Conservation (phyloP, 2,329 filamentous ascomycete species). For the Ilyonectria mors-panacis region DNA sequence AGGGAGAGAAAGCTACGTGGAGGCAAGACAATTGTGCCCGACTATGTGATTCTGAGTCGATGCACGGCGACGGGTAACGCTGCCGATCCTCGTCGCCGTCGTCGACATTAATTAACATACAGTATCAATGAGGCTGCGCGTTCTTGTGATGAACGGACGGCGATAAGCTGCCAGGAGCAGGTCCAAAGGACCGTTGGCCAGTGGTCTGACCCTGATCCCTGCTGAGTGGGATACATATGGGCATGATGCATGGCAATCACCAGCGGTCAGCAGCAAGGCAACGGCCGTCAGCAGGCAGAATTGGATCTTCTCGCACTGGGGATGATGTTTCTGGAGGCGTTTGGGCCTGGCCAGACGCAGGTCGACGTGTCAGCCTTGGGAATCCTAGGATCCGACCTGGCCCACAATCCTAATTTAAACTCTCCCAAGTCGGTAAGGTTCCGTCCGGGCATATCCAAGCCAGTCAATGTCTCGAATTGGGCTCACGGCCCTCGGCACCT, state of each 20-base stretch:
- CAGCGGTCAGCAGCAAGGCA: slow-evolving; percentile 11
- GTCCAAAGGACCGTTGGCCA: not conserved
- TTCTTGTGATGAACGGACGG: not conserved
- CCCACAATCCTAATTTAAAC: slow-evolving; percentile 32
- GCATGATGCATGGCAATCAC: not conserved
- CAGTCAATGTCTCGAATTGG: slow-evolving; percentile 21
- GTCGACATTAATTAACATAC: slow-evolving; percentile 15
- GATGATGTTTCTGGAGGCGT: not conserved
- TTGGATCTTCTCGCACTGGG: not conserved
- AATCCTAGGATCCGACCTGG: slow-evolving; percentile 10
- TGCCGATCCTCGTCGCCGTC: slow-evolving; percentile 31
- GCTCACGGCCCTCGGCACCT: slow-evolving; percentile 4
- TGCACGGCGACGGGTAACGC: slow-evolving; percentile 43
- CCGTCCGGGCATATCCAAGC: slow-evolving; percentile 2
- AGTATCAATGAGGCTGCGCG: not conserved
- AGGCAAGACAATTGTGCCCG: slow-evolving; percentile 67
- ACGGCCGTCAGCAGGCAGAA: not conserved
- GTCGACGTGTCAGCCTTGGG: slow-evolving; percentile 31
- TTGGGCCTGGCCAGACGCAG: slow-evolving; percentile 1
- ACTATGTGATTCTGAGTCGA: slow-evolving; percentile 75
- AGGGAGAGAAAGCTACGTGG: slow-evolving; percentile 66
- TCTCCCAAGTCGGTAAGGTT: slow-evolving; percentile 14
- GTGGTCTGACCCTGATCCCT: slow-evolving; percentile 5
- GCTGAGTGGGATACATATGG: not conserved
- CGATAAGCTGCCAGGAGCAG: not conserved